Evolutionary conservation across 2,329 filamentous ascomycete species (phyloP), one percentile per base, ranked within the genome.

Genomic region (Hypoxylon sp.): DNA sequence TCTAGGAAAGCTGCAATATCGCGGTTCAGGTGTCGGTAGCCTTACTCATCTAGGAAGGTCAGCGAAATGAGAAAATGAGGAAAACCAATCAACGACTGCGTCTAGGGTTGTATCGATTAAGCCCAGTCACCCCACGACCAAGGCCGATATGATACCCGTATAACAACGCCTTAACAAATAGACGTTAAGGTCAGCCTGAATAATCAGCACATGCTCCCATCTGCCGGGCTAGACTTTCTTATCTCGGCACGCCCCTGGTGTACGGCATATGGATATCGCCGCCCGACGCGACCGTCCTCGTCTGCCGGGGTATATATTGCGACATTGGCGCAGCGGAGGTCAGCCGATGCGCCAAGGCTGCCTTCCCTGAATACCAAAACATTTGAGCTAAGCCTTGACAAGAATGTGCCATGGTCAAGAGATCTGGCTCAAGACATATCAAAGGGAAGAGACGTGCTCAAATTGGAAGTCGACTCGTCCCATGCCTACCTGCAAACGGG

Each of bases 21-120:
- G 34, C 36, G 51, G 48, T 52, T 56, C 50, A 59, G 34, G 52
- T 49, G 43, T 69, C 62, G 62, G 70, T 52, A 53, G 63, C 70
- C 71, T 69, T 75, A 63, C 74, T 75, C 60, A 68, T 74, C 61
- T 74, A 73, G 74, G 73, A 75, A 75, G 73, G 74, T 75, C 72
- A 67, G 50, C 64, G 50, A 63, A 60, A 57, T n/a, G 53, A 60
- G 32, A 58, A 21, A 48, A 49, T 13, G 45, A 17, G 38, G 19
- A 45, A 25, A 23, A 13, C 63, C 58, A 66, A 62, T 68, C 49
- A 63, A 56, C 23, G 7, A n/a, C 30, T 10, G 36, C 32, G 9
- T 46, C 10, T 23, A 52, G 65, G 64, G 64, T 68, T 23, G 45
- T 53, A 65, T 63, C 43, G 36, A 46, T 60, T 53, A 63, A 34